Base-by-base conservation (phyloP, 768 basidiomycete genomes). In the Leccinum pellstonianum region DNA sequence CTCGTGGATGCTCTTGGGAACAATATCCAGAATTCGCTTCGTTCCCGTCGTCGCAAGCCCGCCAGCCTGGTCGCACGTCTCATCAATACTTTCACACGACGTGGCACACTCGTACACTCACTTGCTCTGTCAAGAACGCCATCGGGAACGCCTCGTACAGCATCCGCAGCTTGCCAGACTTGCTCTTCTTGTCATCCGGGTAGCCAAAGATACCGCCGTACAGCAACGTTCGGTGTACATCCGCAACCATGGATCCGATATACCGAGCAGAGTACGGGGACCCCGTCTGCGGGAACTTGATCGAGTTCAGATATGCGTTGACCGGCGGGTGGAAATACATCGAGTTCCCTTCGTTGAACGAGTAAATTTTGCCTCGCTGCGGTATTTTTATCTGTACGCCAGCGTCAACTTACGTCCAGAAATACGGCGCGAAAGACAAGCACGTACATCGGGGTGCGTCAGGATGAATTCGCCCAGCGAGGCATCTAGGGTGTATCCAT, bases 161-260 rank as follows among this genome's bases (percentile, higher is more conserved):
- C 71, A 98, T 77, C 69, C 97, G 83, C 67, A 99, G 81, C 78
- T 99, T 99, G 51, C 97, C 96, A 58, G 77, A 88, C 82, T 96
- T 97, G 77, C 86, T 91, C 84, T 98, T 98, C 84, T 93, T 97
- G 78, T 99, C 97, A 69, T 88, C 87, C 8, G 97, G 97, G 75
- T 99, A 99, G 9, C 95, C 96, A 68, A 99, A 99, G 69, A 99
- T 98, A 47, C 97, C 97, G 23, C 97, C 97, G 70, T 99, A 99
- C 4, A 99, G 80, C 33, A 99, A 77, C 6, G 96, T 99, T 66
- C 96, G 83, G 76, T 97, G 95, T 25, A 98, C 96, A 75, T 99
- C 96, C 54, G 96, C 95, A 37, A 98, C 97, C 97, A 99, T 99
- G 61, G 93, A 95, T 27, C 97, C 97, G 72, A 98, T 97, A 77